Conservation (phyloP, 345 rosid genomes). For the Sonneratia alba region DNA sequence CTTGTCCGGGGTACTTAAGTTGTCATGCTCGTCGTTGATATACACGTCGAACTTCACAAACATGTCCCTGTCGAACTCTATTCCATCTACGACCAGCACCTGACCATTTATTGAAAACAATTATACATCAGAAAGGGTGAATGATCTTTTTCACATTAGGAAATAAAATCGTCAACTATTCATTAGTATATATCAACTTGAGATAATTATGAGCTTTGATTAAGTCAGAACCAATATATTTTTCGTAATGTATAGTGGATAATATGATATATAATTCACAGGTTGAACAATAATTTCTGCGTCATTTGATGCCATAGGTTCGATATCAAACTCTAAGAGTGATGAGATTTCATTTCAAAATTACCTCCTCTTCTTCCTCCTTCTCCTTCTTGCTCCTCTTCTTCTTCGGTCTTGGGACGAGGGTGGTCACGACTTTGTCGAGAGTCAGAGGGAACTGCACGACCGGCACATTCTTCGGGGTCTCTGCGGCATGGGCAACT, state of each 20-base stretch:
- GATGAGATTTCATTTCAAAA: background rate
- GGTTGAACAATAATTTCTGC: too few species aligned
- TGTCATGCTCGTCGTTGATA: slow-evolving; percentile 36
- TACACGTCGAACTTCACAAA: slow-evolving; percentile 43
- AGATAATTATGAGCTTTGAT: too few species aligned
- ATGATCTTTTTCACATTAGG: too few species aligned
- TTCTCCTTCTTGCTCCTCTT: slow-evolving; percentile 40
- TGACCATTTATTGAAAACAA: background rate
- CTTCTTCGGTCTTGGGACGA: slow-evolving; percentile 39
- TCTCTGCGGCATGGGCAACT: slow-evolving; percentile 27
- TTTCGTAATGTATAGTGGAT: too few species aligned
- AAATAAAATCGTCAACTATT: too few species aligned
- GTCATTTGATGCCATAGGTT: too few species aligned
- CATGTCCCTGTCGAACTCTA: slow-evolving; percentile 28
- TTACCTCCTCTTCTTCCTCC: slow-evolving; percentile 44
- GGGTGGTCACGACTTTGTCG: slow-evolving; percentile 18
- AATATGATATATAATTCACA: too few species aligned
- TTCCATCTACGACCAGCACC: slow-evolving; percentile 30
- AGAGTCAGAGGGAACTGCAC: slow-evolving; percentile 27
- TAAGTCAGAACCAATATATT: too few species aligned
- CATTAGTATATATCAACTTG: too few species aligned
- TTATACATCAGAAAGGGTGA: too few species aligned
- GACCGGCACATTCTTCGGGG: background rate
- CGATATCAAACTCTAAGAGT: background rate
- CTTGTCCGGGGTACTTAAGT: slow-evolving; percentile 19